These are phyloP conservation scores for Hydnum rufescens DNA, from an alignment of 768 basidiomycete species.

Conservation along the genomic window DNA sequence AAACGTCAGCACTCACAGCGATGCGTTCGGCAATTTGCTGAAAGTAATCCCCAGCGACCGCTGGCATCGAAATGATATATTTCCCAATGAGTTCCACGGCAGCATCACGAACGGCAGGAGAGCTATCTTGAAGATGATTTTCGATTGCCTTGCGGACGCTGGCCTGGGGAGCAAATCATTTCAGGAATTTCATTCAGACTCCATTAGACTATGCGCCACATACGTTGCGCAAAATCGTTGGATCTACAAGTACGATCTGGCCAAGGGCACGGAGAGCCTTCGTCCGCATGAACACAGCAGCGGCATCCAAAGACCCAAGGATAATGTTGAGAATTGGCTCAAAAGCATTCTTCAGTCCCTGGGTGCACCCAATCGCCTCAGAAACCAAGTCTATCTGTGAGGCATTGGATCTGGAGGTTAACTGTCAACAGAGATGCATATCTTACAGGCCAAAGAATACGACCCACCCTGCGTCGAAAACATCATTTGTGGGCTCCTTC, in stretches of 20 bases:
- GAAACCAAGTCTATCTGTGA: conserved; percentile 45
- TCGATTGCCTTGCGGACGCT: conserved; percentile 78
- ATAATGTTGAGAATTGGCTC: conserved; percentile 67
- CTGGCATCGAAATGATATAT: conserved; percentile 65
- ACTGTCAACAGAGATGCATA: too few species aligned
- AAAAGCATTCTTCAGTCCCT: conserved; percentile 60
- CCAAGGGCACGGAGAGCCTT: conserved; percentile 84
- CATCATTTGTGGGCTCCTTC: conserved; percentile 44
- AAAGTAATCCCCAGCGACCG: conserved; percentile 81
- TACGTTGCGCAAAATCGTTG: conserved; percentile 58
- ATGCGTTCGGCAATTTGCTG: conserved; percentile 75
- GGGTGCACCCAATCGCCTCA: conserved; percentile 58
- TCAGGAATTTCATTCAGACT: conserved; percentile 3
- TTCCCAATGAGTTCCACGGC: conserved; percentile 96
- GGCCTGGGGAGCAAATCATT: conserved; percentile 22
- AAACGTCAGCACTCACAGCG: conserved; percentile 38
- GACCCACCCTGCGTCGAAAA: conserved; percentile 66
- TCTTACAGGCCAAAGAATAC: too few species aligned
- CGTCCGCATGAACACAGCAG: conserved; percentile 79
- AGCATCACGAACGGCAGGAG: conserved; percentile 88
- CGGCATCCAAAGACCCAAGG: conserved; percentile 58
- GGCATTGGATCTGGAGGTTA: conserved; percentile 37
- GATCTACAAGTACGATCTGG: conserved; percentile 76
- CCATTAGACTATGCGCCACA: conserved; percentile 14
- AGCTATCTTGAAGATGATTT: conserved; percentile 73